Evolutionary conservation across 441 rosid species (phyloP).

Genomic region (Populus hybrid): DNA sequence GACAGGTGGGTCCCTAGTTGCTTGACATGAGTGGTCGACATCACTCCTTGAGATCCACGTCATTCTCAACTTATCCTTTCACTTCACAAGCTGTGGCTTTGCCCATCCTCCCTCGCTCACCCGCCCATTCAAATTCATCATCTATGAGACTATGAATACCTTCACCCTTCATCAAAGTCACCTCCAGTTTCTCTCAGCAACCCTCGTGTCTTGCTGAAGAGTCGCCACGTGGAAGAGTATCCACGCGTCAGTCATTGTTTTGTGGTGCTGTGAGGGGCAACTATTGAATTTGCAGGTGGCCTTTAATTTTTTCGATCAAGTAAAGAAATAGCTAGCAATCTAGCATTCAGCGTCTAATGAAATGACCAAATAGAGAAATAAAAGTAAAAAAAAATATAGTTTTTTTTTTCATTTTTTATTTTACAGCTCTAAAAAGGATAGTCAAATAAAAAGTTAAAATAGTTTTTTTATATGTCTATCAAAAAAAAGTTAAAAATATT

Average conservation of each 20-base stretch:
- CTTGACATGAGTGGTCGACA: conserved; percentile 44
- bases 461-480: too few relatives aligned
- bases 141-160: not conserved
- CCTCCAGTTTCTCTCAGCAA: not conserved
- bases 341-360: too few relatives aligned
- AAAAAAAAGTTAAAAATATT: too few relatives aligned
- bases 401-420: too few relatives aligned
- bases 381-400: too few relatives aligned
- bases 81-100: not conserved
- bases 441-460: too few relatives aligned
- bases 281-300: not conserved
- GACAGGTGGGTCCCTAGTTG: conserved; percentile 39
- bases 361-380: too few relatives aligned
- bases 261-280: not conserved
- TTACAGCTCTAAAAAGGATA: too few relatives aligned
- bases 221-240: not conserved
- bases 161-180: not conserved
- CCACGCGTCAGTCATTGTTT: not conserved
- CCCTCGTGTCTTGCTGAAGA: not conserved
- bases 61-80: conserved; percentile 34
- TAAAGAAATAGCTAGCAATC: not conserved
- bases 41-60: conserved; percentile 58
- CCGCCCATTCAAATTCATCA: too few relatives aligned
- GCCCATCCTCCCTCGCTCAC: not conserved
- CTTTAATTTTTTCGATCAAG: not conserved